A percentile compares a stretch with the other conserved stretches of the same genome.
Evolutionary conservation across 352 stramenopile genomes (phyloP).

Genomic region (Globisporangium takayamanum): DNA sequence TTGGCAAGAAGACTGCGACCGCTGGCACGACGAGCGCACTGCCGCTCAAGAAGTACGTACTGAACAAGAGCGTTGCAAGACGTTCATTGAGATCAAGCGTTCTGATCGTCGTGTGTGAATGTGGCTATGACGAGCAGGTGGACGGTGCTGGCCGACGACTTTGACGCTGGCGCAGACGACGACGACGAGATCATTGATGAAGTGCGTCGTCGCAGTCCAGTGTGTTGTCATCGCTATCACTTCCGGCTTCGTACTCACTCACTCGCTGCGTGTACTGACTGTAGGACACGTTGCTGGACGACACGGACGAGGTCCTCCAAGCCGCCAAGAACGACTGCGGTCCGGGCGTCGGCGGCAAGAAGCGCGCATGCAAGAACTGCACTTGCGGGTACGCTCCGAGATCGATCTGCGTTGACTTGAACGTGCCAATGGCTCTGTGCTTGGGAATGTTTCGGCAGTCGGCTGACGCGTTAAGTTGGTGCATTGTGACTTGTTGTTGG

Average conservation of each 20-base stretch:
- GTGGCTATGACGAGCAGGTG: constrained; percentile 21
- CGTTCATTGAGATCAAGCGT: background rate
- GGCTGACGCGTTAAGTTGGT: background rate
- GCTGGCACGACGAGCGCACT: constrained; percentile 11
- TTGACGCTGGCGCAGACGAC: constrained; percentile 28
- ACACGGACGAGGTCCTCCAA: constrained; percentile 78
- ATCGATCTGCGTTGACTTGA: too few relatives aligned
- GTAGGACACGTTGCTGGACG: constrained; percentile 69
- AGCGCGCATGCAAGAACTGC: constrained; percentile 95
- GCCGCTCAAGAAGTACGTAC: constrained; percentile 35
- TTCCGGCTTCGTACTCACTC: background rate
- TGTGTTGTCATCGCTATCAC: background rate
- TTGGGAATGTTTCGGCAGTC: too few relatives aligned
- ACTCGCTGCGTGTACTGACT: too few relatives aligned
- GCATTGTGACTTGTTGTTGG: constrained; percentile 3
- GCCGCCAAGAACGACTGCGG: constrained; percentile 62
- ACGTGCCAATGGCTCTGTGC: too few relatives aligned
- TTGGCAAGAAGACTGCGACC: constrained; percentile 33
- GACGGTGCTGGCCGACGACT: constrained; percentile 63
- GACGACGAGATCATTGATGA: constrained; percentile 81
- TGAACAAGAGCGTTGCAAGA: background rate
- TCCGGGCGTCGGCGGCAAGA: constrained; percentile 85
- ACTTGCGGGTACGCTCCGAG: constrained; percentile 83
- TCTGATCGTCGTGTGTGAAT: background rate
- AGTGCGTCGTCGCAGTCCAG: constrained; percentile 8